Evolutionary conservation across 78 protist species (phyloP).

Genomic region (Dictyostelium purpureum): DNA sequence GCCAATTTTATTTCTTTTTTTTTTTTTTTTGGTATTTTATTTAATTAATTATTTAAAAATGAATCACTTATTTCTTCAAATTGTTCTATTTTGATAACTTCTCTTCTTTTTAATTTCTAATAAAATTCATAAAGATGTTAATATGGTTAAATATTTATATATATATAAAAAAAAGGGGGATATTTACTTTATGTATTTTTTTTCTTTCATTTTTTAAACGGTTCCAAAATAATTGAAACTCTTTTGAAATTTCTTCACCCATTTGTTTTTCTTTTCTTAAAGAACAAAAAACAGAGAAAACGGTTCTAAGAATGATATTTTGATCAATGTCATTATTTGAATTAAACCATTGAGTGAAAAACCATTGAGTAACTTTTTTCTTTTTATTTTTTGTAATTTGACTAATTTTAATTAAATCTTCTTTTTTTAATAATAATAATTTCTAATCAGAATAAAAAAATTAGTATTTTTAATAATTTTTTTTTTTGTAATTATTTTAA

Average conservation of each 20-base stretch:
- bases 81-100: too few species aligned
- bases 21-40: too few species aligned
- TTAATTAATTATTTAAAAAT: too few species aligned
- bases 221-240: constrained; percentile 36
- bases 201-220: not conserved
- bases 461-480: not conserved
- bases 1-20: too few species aligned
- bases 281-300: constrained; percentile 34
- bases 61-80: too few species aligned
- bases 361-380: constrained; percentile 37
- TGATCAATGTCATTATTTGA: not conserved
- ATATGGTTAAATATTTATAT: too few species aligned
- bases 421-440: not conserved
- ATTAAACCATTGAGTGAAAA: constrained; percentile 12
- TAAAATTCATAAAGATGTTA: too few species aligned
- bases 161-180: too few species aligned
- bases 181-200: not conserved
- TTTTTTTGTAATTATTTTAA: not conserved
- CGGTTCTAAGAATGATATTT: not conserved
- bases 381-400: not conserved
- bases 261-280: constrained; percentile 4
- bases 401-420: not conserved
- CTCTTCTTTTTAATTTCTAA: too few species aligned
- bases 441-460: not conserved
- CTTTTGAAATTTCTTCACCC: not conserved